Base-by-base conservation (phyloP, 75 land plant genomes). In the Isoetes taiwanensis region DNA sequence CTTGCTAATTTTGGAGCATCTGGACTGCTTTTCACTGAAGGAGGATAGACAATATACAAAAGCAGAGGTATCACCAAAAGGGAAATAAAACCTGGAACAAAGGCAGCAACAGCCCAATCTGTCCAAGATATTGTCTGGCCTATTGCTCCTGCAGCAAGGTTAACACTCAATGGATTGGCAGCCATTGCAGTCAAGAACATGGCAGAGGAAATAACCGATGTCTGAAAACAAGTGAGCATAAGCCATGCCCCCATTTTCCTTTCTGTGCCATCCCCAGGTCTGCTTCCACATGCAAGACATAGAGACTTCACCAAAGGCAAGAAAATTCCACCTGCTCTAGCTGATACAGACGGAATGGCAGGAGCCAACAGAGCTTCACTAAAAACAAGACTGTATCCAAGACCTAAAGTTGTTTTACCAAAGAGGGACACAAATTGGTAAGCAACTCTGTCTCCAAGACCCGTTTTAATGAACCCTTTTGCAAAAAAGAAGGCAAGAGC, bases 141-240 rank as follows among this genome's bases (percentile, higher is more conserved):
- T 10, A 83, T 83, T 1, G 83, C 70, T 1, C 72, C 73, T 2
- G 62, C 61, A 0, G 89, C 78, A 26, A 91, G 57, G 29, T 79
- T 91, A 0, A 85, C 89, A 46, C 80, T 77, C 64, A 91, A 57
- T 1, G 95, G 97, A 64, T 91, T 91, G 4, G 94, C 95, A 17
- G 97, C 97, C 95, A 87, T 87, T 0, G 85, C 97, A 21, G 94
- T 91, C 69, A 86, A 64, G 41, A 91, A 91, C 94, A 91, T 86
- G 19, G 97, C 69, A 0, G 94, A 86, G 10, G 94, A 87, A 39
- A 87, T 81, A n/a, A 77, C 89, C 20, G 88, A 86, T 1, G 95
- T 87, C 72, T 93, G 98, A 62, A 93, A 93, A 52, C 95, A 87
- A 1, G 98, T 87, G 21, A 87, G 74, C 97, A 91, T 87, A 28